phyloP scores from a whole-genome alignment of 2,329 filamentous ascomycete genomes.

The Septoria linicola region DNA sequence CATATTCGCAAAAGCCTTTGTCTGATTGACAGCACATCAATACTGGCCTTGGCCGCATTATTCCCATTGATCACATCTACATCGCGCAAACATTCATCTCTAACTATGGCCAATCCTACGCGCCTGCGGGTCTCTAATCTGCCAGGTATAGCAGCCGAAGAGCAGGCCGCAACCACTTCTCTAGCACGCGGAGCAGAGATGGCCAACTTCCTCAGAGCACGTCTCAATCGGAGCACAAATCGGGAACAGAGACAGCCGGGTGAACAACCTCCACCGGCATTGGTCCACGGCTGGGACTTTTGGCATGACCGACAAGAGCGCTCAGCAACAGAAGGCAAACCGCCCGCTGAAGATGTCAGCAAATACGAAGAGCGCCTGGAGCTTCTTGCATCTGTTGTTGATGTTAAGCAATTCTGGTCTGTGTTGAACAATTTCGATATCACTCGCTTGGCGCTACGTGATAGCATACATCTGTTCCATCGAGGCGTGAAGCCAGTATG shows the following conservation, averaged over 20 bases:
- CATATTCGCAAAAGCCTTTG: no score
- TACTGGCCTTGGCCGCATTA: no score
- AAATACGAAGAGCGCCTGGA: constrained; percentile 49
- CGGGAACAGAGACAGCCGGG: constrained; percentile 7
- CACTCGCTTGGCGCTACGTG: constrained; percentile 67
- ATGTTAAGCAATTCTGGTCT: constrained; percentile 52
- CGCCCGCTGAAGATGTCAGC: constrained; percentile 28
- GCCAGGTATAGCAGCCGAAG: constrained; percentile 60
- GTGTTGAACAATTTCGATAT: constrained; percentile 71
- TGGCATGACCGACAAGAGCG: constrained; percentile 51
- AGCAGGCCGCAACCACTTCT: constrained; percentile 61
- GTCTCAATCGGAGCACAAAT: constrained; percentile 29
- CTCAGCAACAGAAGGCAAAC: constrained; percentile 15
- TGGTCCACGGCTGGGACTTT: constrained; percentile 54
- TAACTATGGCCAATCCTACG: constrained; percentile 30
- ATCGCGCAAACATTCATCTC: neutral
- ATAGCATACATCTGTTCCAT: constrained; percentile 74
- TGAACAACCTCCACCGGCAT: constrained; percentile 51
- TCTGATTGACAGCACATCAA: no score
- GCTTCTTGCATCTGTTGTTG: constrained; percentile 47
- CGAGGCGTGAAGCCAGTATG: constrained; percentile 77
- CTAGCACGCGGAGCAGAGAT: constrained; percentile 77
- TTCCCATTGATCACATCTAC: no score
- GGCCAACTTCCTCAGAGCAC: constrained; percentile 46
- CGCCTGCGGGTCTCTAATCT: constrained; percentile 48